phyloP scores from a whole-genome alignment of 139 green algal genomes.

The Volvox reticuliferus region DNA sequence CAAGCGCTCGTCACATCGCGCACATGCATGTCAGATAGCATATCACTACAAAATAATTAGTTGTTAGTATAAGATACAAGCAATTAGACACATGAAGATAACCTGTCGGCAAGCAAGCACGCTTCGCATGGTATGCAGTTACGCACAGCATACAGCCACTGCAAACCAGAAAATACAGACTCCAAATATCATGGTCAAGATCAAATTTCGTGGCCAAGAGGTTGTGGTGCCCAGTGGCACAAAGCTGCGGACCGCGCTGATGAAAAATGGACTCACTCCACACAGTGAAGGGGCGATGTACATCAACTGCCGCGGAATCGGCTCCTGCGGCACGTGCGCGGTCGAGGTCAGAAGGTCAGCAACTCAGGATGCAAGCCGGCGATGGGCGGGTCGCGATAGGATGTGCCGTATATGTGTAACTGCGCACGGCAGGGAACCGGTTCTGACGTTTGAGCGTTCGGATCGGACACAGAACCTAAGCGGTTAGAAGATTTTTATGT shows the following conservation, averaged over 20 bases:
- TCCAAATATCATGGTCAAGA: not conserved
- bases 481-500: no score
- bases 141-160: not conserved
- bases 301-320: constrained; percentile 66
- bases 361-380: no score
- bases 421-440: no score
- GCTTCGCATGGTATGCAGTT: not conserved
- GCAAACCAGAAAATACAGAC: not conserved
- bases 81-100: not conserved
- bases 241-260: constrained; percentile 45
- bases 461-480: no score
- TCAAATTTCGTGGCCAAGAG: not conserved
- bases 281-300: constrained; percentile 58
- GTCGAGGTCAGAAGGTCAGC: constrained; percentile 27
- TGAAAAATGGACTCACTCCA: constrained; percentile 48
- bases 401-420: no score
- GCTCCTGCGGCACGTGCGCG: constrained; percentile 64
- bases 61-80: no score
- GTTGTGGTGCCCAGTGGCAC: not conserved
- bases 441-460: no score
- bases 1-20: no score
- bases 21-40: no score
- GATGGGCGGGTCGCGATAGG: no score
- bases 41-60: no score
- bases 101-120: not conserved